Percentiles rank a stretch among this genome's conserved stretches.
phyloP scores from a whole-genome alignment of 2,329 filamentous ascomycete species.

The Neocucurbitaria cava region DNA sequence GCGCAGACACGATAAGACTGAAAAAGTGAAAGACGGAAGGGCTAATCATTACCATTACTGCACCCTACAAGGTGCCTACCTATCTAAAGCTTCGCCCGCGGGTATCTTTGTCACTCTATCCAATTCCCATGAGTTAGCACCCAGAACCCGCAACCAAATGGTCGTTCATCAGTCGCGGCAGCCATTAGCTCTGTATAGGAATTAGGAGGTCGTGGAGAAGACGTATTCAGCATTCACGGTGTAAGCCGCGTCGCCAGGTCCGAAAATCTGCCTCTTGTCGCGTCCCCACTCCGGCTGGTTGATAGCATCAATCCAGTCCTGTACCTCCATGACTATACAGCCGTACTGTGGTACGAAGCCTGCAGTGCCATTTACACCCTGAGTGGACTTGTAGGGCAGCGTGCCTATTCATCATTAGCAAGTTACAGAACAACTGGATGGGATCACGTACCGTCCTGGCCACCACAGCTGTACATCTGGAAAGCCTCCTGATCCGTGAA shows the following conservation, averaged over 20 bases:
- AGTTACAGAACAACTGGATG: neutral
- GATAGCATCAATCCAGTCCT: constrained; percentile 94
- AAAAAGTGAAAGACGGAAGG: neutral
- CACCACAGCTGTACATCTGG: constrained; percentile 86
- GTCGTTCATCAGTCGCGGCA: neutral
- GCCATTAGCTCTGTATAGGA: neutral
- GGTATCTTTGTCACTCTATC: constrained; percentile 9
- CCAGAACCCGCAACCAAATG: neutral
- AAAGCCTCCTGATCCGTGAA: constrained; percentile 85
- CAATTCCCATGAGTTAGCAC: neutral
- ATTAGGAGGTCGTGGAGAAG: constrained; percentile 46
- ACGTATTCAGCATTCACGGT: constrained; percentile 54
- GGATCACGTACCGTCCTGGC: constrained; percentile 67
- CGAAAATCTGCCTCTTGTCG: constrained; percentile 58
- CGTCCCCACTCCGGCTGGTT: constrained; percentile 90
- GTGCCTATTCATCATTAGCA: constrained; percentile 45
- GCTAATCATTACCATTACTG: constrained; percentile 15
- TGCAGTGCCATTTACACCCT: constrained; percentile 68
- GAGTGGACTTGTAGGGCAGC: constrained; percentile 71
- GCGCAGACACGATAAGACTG: neutral
- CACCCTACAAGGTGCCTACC: neutral
- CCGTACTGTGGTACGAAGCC: constrained; percentile 76
- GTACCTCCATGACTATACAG: constrained; percentile 87
- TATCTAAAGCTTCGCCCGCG: constrained; percentile 2
- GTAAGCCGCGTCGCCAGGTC: constrained; percentile 53